phyloP scores from a whole-genome alignment of 495 filamentous ascomycete genomes.

The Lophiotrema nucula region DNA sequence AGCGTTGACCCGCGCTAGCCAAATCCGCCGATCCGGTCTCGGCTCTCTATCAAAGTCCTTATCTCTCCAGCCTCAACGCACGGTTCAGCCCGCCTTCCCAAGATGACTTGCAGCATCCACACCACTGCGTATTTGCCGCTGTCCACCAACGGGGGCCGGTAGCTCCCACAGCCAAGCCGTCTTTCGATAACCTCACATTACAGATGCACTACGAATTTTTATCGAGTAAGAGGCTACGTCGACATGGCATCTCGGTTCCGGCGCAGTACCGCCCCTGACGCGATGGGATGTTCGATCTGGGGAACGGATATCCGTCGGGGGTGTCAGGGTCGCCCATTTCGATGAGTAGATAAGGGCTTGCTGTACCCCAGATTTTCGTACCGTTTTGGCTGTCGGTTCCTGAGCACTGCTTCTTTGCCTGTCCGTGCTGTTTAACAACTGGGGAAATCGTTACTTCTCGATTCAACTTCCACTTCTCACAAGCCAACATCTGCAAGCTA shows the following conservation, averaged over 20 bases:
- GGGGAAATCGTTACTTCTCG: neutral
- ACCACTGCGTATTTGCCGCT: neutral
- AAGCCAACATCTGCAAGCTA: neutral
- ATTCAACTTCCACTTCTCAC: neutral
- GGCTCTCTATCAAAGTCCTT: conserved; percentile 12
- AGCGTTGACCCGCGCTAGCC: conserved; percentile 15
- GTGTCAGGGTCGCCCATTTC: conserved; percentile 10
- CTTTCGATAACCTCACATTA: conserved; percentile 31
- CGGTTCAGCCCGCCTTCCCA: neutral
- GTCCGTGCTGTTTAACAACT: neutral
- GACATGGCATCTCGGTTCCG: neutral
- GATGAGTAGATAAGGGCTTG: conserved; percentile 24
- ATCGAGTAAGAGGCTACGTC: conserved; percentile 32
- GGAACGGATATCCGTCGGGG: conserved; percentile 2
- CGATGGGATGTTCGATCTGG: neutral
- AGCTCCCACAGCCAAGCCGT: neutral
- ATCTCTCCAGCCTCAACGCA: conserved; percentile 19
- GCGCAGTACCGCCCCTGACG: conserved; percentile 1
- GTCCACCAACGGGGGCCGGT: conserved; percentile 9
- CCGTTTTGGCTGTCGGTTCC: conserved; percentile 14
- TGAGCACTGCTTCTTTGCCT: conserved; percentile 21
- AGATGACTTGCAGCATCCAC: conserved; percentile 2
- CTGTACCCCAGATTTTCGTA: conserved; percentile 31
- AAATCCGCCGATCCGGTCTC: conserved; percentile 16
- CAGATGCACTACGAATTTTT: conserved; percentile 21